Percentiles rank a stretch among this genome's conserved stretches.
Evolutionary conservation across 1,139 yeast genomes (phyloP).

Genomic region (Diutina sp.): DNA sequence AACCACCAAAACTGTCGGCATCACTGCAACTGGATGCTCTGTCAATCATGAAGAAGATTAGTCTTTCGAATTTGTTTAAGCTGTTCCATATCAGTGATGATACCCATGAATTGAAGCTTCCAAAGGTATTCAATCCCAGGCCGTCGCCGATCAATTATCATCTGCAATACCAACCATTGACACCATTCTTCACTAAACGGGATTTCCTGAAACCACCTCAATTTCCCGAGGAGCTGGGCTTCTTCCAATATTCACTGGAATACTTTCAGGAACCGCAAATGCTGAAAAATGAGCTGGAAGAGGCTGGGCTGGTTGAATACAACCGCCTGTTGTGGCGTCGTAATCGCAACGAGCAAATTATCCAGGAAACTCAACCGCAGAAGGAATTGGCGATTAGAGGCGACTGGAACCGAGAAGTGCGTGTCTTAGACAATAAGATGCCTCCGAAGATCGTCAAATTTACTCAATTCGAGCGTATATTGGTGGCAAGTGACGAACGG

Average conservation of each 20-base stretch:
- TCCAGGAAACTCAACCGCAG: constrained; percentile 82
- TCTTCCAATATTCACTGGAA: constrained; percentile 81
- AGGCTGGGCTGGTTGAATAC: constrained; percentile 85
- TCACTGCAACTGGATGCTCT: constrained; percentile 14
- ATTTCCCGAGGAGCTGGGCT: constrained; percentile 60
- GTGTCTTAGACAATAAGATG: constrained; percentile 54
- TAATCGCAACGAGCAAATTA: constrained; percentile 75
- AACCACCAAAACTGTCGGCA: not conserved
- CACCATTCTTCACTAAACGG: constrained; percentile 37
- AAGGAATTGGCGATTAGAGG: constrained; percentile 77
- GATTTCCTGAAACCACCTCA: constrained; percentile 24
- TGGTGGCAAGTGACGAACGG: constrained; percentile 74
- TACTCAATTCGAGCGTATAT: constrained; percentile 81
- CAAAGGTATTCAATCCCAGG: constrained; percentile 23
- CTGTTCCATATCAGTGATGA: constrained; percentile 27
- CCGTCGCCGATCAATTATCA: constrained; percentile 38
- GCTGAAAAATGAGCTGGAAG: constrained; percentile 76
- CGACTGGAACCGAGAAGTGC: constrained; percentile 65
- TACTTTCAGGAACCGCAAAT: constrained; percentile 96
- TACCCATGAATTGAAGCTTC: constrained; percentile 26
- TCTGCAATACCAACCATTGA: constrained; percentile 33
- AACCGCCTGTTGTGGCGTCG: constrained; percentile 80
- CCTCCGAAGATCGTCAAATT: constrained; percentile 73
- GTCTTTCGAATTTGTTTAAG: constrained; percentile 31
- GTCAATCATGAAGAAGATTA: constrained; percentile 24